Evolutionary conservation across 257 asterid species (phyloP).

Genomic region (Nicotiana sylvestris): DNA sequence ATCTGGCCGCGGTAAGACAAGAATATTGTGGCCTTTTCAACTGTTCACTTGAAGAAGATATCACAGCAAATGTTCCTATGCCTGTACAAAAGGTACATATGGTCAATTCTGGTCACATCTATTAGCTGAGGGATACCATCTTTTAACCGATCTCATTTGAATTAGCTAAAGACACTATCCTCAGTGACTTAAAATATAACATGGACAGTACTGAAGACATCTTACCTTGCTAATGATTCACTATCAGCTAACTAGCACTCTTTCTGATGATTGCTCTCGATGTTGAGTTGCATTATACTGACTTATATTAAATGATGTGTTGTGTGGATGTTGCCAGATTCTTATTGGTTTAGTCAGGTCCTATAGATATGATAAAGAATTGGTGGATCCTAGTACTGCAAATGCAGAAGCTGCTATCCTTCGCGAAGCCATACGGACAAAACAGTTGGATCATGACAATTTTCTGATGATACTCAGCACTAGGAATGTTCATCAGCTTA

Average conservation of each 20-base stretch:
- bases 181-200: not conserved
- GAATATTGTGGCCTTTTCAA: slow-evolving; percentile 57
- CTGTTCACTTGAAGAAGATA: slow-evolving; percentile 73
- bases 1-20: slow-evolving; percentile 58
- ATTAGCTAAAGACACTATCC: not conserved
- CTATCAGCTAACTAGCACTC: not conserved
- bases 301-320: not conserved
- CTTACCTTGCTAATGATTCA: not conserved
- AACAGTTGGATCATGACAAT: slow-evolving; percentile 42
- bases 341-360: slow-evolving; percentile 65
- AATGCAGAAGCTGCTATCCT: slow-evolving; percentile 58
- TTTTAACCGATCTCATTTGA: not conserved
- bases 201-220: not conserved
- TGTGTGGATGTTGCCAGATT: slow-evolving; percentile 35
- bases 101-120: not conserved
- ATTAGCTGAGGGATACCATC: not conserved
- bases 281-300: not conserved
- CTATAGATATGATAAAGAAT: slow-evolving; percentile 59
- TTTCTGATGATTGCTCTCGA: not conserved
- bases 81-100: slow-evolving; percentile 60
- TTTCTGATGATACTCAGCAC: slow-evolving; percentile 46
- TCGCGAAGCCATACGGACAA: slow-evolving; percentile 42
- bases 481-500: slow-evolving; percentile 71
- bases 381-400: slow-evolving; percentile 48
- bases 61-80: slow-evolving; percentile 43